Base-by-base conservation (phyloP, 345 rosid genomes). In the Eucalyptus tenuipes region DNA sequence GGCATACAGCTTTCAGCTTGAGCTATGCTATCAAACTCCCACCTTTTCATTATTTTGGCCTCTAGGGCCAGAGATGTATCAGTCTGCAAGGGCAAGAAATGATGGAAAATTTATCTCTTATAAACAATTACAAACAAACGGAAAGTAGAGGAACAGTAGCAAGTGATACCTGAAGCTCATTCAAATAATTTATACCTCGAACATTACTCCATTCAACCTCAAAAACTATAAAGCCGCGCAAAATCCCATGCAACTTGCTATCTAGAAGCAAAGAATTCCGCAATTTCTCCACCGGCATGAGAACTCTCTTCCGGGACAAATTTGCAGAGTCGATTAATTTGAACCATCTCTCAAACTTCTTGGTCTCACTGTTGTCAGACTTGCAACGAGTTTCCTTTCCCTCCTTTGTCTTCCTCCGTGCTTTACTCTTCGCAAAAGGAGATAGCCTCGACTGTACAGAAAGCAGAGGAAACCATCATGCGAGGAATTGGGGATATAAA, bases 21-120 rank as follows among this genome's bases (percentile, higher is more conserved):
- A 53, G 91, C 64, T 68, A 97, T 93, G 91, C 99, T 94, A 87
- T 97, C 99, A 90, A 98, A 98, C 90, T 98, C 99, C 99, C 99
- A 98, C 93, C 99, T 94, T 90, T 85, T 95, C 99, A 97, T 97
- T 88, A 94, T 66, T 91, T 95, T 98, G 87, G 99, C 92, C 92
- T 98, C 99, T 42, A 98, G 66, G 64, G 99, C 99, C 75, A 98
- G 91, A 90, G 96, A 95, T 50, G 99, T 95, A 88, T 96, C 99
- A n/a, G 98, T 95, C 99, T 98, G 94, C 92, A 93, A 59, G 57
- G 53, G 88, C 87, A 89, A 86, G 42, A 50, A 7, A 61, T 80
- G 85, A 44, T 27, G 79, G 53, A 29, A 86, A 79, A 31, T 22
- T 59, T 33, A 47, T 27, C 22, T 44, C 48, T 37, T 14, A n/a